These are phyloP conservation scores for Nematodospora anomalae DNA, from an alignment of 1,139 yeast genomes.

Conservation along the genomic window DNA sequence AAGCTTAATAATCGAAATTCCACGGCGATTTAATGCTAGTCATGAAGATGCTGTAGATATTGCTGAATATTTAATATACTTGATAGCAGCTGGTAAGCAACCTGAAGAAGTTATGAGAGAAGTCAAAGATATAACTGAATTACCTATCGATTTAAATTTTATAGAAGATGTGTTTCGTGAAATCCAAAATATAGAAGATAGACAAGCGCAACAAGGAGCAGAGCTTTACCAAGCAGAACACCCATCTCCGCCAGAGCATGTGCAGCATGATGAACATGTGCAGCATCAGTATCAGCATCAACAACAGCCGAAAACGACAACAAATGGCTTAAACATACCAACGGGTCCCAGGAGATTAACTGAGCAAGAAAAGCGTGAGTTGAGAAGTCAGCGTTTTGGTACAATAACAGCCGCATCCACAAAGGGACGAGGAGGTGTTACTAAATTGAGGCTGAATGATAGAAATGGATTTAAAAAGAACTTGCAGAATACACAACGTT, in stretches of 20 bases:
- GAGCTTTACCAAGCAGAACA: constrained; percentile 10
- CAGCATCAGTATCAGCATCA: constrained; percentile 4
- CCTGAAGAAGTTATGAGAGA: constrained; percentile 66
- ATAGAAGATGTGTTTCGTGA: constrained; percentile 58
- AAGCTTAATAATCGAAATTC: constrained; percentile 38
- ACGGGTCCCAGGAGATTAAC: constrained; percentile 20
- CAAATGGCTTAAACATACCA: constrained; percentile 15
- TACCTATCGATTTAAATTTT: constrained; percentile 54
- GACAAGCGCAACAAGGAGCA: no score
- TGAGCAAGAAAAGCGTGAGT: constrained; percentile 14
- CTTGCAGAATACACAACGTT: constrained; percentile 38
- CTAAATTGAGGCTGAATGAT: constrained; percentile 11
- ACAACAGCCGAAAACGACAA: constrained; percentile 6
- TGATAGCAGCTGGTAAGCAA: constrained; percentile 70
- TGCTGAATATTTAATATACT: constrained; percentile 74
- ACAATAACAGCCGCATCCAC: background rate
- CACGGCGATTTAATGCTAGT: constrained; percentile 30
- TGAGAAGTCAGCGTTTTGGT: constrained; percentile 17
- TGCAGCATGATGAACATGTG: constrained; percentile 4
- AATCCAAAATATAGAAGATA: constrained; percentile 26
- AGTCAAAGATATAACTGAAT: constrained; percentile 63
- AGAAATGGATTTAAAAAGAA: constrained; percentile 24
- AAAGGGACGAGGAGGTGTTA: constrained; percentile 10
- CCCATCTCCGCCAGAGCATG: constrained; percentile 5
- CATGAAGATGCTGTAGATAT: constrained; percentile 73